Evolutionary conservation across 2,329 filamentous ascomycete species (phyloP).

Genomic region (Apiospora marii): DNA sequence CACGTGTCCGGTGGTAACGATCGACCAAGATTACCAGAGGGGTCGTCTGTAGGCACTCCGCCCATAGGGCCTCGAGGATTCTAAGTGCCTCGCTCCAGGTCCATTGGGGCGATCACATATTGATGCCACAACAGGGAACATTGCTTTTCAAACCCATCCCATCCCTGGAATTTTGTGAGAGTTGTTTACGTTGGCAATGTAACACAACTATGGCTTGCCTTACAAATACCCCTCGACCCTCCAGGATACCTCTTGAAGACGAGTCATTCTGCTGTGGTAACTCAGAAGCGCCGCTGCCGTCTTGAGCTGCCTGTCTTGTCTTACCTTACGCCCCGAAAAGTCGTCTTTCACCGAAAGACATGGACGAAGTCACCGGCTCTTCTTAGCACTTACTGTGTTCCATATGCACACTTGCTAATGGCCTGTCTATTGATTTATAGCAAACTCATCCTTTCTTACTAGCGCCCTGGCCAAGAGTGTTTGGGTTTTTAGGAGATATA

Average conservation of each 20-base stretch:
- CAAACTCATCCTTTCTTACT: not conserved
- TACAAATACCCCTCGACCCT: slow-evolving; percentile 9
- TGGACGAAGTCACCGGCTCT: not conserved
- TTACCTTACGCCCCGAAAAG: not conserved
- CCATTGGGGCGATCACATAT: not conserved
- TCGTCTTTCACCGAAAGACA: not conserved
- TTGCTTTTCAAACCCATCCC: not conserved
- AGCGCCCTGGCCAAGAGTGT: not conserved
- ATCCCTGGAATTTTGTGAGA: not conserved
- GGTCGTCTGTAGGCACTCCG: not conserved
- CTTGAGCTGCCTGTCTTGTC: not conserved
- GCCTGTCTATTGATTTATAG: not conserved
- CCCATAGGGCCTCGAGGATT: not conserved
- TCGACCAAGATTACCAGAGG: not conserved
- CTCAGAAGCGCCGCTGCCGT: not conserved
- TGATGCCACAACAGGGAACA: not conserved
- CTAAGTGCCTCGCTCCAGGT: not conserved
- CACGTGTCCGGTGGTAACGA: not conserved
- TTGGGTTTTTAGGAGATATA: not conserved
- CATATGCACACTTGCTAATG: not conserved
- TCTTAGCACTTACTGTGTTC: not conserved
- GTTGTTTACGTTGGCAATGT: slow-evolving; percentile 1
- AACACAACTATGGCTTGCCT: not conserved
- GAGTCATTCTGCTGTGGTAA: not conserved
- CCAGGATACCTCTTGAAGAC: not conserved